Percentiles rank a stretch among this genome's conserved stretches.
These are phyloP conservation scores for Penicillium corylophilum DNA, from an alignment of 2,329 filamentous ascomycete species.

Conservation along the genomic window DNA sequence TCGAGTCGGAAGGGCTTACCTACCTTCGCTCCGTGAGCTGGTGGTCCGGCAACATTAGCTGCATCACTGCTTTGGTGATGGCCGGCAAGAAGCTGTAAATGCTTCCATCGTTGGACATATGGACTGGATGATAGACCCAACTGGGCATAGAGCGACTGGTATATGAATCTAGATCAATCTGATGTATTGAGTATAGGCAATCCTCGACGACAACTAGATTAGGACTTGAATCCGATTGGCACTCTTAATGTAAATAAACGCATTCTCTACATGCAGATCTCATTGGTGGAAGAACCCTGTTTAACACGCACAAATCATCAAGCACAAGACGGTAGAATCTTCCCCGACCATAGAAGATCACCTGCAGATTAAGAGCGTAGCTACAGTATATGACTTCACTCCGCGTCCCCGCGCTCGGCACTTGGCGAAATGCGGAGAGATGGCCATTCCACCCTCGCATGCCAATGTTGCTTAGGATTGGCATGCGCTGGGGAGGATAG, in stretches of 20 bases:
- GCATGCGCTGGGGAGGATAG: not conserved
- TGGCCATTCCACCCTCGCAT: conserved; percentile 2
- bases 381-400: not conserved
- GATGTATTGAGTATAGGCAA: not conserved
- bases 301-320: conserved; percentile 9
- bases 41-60: conserved; percentile 42
- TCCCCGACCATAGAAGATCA: conserved; percentile 1
- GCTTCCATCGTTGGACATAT: not conserved
- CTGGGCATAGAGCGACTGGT: not conserved
- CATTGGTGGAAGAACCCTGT: conserved; percentile 24
- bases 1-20: conserved; percentile 30
- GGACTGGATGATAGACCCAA: not conserved
- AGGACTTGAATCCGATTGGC: no score
- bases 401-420: conserved; percentile 9
- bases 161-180: no score
- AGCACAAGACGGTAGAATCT: conserved; percentile 13
- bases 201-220: no score
- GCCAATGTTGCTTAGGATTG: conserved; percentile 1
- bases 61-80: conserved; percentile 37
- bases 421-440: conserved; percentile 26
- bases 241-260: not conserved
- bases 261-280: not conserved
- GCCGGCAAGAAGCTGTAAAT: conserved; percentile 32
- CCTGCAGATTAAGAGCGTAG: not conserved
- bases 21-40: conserved; percentile 38